Evolutionary conservation across 495 filamentous ascomycete species (phyloP).

Genomic region (Hypoxylon subgilvum): DNA sequence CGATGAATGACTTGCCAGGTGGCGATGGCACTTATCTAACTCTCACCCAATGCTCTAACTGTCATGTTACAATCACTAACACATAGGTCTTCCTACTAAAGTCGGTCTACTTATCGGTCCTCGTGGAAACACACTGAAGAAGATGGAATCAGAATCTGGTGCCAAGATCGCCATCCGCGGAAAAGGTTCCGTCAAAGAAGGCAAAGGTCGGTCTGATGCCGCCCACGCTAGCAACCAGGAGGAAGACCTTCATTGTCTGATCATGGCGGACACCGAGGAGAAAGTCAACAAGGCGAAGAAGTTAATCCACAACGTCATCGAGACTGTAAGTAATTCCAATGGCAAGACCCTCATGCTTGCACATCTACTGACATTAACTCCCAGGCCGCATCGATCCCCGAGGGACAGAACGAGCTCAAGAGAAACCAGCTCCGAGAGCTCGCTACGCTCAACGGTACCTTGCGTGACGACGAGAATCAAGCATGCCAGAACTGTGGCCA

Average conservation of each 20-base stretch:
- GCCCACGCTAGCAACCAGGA: constrained; percentile 99
- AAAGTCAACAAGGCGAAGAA: constrained; percentile 99
- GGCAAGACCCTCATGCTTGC: background rate
- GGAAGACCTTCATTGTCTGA: constrained; percentile 97
- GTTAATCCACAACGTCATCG: constrained; percentile 95
- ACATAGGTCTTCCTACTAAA: constrained; percentile 87
- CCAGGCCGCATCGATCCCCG: constrained; percentile 91
- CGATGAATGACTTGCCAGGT: constrained; percentile 38
- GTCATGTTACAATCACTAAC: constrained; percentile 75
- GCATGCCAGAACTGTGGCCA: constrained; percentile 99
- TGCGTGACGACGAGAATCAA: constrained; percentile 98
- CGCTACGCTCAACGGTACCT: constrained; percentile 94
- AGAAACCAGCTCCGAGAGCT: constrained; percentile 97
- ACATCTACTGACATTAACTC: constrained; percentile 40
- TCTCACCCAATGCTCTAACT: constrained; percentile 46
- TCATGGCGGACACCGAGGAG: constrained; percentile 98
- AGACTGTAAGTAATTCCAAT: constrained; percentile 73
- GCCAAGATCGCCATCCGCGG: constrained; percentile 99
- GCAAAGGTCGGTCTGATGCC: constrained; percentile 97
- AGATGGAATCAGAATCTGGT: constrained; percentile 96
- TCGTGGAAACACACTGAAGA: constrained; percentile 98
- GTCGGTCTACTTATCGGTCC: constrained; percentile 99
- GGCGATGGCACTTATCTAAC: constrained; percentile 49
- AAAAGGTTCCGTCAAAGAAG: constrained; percentile 99
- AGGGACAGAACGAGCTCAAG: constrained; percentile 98